These are phyloP conservation scores for Spinacia oleracea DNA, from an alignment of 179 eudicot species.

Conservation along the genomic window DNA sequence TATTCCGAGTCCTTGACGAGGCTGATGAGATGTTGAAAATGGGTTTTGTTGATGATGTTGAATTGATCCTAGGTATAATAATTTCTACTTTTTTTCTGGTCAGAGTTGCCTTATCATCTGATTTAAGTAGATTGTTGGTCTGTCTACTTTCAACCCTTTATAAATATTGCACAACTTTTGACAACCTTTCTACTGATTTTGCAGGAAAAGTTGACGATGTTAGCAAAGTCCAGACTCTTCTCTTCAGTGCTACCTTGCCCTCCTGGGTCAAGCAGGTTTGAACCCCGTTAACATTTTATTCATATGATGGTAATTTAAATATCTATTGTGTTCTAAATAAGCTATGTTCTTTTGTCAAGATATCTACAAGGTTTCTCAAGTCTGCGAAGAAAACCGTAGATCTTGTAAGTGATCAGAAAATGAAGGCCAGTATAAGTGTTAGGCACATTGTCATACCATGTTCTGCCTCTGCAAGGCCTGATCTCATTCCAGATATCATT, in stretches of 20 bases:
- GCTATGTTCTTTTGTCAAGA: constrained; percentile 37
- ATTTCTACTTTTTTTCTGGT: neutral
- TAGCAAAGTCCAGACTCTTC: constrained; percentile 85
- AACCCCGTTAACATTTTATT: neutral
- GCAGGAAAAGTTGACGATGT: constrained; percentile 90
- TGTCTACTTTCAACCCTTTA: neutral
- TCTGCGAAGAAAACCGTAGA: constrained; percentile 73
- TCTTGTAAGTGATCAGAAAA: constrained; percentile 92
- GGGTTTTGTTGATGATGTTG: constrained; percentile 98
- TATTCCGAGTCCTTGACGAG: constrained; percentile 92
- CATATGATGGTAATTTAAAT: neutral
- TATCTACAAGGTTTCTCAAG: constrained; percentile 73
- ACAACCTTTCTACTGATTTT: constrained; percentile 8
- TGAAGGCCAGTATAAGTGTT: constrained; percentile 92
- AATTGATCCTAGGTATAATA: constrained; percentile 65
- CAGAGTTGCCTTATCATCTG: neutral
- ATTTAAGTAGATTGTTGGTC: neutral
- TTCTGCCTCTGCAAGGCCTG: constrained; percentile 68
- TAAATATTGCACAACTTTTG: too few species aligned
- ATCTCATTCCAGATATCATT: constrained; percentile 90
- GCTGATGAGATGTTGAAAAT: constrained; percentile 96
- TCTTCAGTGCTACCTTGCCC: constrained; percentile 96
- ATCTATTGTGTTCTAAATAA: constrained; percentile 5
- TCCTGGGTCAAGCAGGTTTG: constrained; percentile 78
- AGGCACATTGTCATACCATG: constrained; percentile 93